Conservation (phyloP, 148 eudicot genomes). For the Silene latifolia region DNA sequence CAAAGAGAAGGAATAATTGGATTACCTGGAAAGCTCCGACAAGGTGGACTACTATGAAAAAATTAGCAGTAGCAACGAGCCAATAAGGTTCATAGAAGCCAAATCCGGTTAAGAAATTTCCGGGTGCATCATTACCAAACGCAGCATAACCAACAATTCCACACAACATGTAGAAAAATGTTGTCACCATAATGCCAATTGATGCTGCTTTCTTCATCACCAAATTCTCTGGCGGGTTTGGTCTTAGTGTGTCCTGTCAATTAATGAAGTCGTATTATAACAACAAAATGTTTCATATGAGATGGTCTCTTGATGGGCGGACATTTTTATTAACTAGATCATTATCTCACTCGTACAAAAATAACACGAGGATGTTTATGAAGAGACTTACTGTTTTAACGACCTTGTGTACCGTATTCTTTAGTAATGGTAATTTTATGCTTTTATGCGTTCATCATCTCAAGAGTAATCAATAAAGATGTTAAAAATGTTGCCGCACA, state of each 20-base stretch:
- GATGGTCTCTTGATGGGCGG: too few relatives aligned
- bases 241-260: constrained; percentile 54
- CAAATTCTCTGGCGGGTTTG: constrained; percentile 49
- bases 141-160: constrained; percentile 77
- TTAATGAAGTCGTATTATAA: background rate
- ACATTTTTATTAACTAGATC: too few relatives aligned
- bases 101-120: constrained; percentile 60
- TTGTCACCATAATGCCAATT: constrained; percentile 41
- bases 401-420: too few relatives aligned
- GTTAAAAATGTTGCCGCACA: too few relatives aligned
- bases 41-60: constrained; percentile 56
- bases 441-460: too few relatives aligned
- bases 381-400: too few relatives aligned
- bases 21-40: constrained; percentile 70
- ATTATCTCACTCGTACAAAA: too few relatives aligned
- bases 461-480: too few relatives aligned
- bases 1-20: background rate
- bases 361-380: too few relatives aligned
- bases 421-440: too few relatives aligned
- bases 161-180: constrained; percentile 57
- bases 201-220: constrained; percentile 57
- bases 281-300: too few relatives aligned
- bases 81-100: constrained; percentile 70
- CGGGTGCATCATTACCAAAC: constrained; percentile 67
- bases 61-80: constrained; percentile 59